Base-by-base conservation (phyloP, 495 filamentous ascomycete genomes). In the Monascus purpureus region DNA sequence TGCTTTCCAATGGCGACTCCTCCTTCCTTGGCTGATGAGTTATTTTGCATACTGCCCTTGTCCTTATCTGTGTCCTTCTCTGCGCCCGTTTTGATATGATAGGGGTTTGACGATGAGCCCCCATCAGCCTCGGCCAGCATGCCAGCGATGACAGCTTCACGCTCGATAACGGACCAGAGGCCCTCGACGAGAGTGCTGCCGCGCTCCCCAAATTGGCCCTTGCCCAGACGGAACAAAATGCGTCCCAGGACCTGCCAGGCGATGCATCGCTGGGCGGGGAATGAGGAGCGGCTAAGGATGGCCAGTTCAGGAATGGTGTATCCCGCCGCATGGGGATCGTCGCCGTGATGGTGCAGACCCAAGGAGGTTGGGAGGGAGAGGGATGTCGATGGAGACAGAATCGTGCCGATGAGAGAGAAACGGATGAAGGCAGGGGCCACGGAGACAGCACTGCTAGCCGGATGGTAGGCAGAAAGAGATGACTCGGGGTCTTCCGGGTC, bases 221-320 rank as follows among this genome's bases (percentile, higher is more conserved):
- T 67, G 0, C 90, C 90, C 0, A 97, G 64, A 14, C 85, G 67
- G 45, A 82, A 95, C 18, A 95, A 42, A 12, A 97, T 68, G 8
- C 90, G 65, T 1, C 90, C 90, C 4, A 96, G 62, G 0, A 84
- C 86, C 53, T 92, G 88, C 55, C 81, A 93, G 1, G 92, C 86
- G 8, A 97, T 61, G 41, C 90, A 97, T 1, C 92, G 65, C 58
- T 97, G 90, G 1, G 75, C 71, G 3, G 92, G 72, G 32, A 92
- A 84, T 0, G 75, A 69, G 25, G 78, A 86, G n/a, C 85, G 68
- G 14, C 82, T 75, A 22, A 95, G 61, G 12, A 78, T 70, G 6
- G 87, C 80, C 2, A 97, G 65, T 53, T 97, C 90, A 0, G 78
- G 77, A 17, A 97, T 68, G 1, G 92, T 95, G 51, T 97, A 97